These are phyloP conservation scores for Aspergillus eucalypticola DNA, from an alignment of 2,329 filamentous ascomycete species.

Conservation along the genomic window DNA sequence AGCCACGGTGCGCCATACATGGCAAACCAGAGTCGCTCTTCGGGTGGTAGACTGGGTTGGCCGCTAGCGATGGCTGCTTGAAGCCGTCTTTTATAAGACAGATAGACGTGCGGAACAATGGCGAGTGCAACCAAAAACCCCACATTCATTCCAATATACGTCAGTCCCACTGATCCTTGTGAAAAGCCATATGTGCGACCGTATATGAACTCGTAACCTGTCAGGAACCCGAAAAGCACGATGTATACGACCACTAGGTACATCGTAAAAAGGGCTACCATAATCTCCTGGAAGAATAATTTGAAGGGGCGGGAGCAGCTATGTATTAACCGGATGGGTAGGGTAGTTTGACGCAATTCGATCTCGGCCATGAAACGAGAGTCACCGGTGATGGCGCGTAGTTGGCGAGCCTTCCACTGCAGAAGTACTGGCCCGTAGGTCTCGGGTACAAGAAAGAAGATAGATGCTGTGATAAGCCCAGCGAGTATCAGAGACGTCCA, in stretches of 20 bases:
- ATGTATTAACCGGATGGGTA: slow-evolving; percentile 42
- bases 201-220: slow-evolving; percentile 55
- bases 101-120: slow-evolving; percentile 47
- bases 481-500: slow-evolving; percentile 47
- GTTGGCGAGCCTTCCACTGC: slow-evolving; percentile 47
- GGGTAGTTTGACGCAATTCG: slow-evolving; percentile 45
- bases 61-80: slow-evolving; percentile 30
- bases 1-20: slow-evolving; percentile 55
- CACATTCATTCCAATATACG: slow-evolving; percentile 51
- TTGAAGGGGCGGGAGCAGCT: slow-evolving; percentile 52
- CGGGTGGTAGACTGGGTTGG: slow-evolving; percentile 48
- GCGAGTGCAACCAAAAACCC: slow-evolving; percentile 40
- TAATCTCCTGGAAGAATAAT: slow-evolving; percentile 48
- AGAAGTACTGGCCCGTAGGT: slow-evolving; percentile 52
- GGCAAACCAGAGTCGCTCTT: slow-evolving; percentile 56
- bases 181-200: slow-evolving; percentile 50
- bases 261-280: slow-evolving; percentile 30
- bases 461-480: slow-evolving; percentile 32
- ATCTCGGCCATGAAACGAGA: slow-evolving; percentile 50
- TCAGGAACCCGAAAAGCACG: slow-evolving; percentile 36
- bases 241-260: slow-evolving; percentile 35
- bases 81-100: slow-evolving; percentile 30
- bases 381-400: slow-evolving; percentile 47
- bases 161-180: slow-evolving; percentile 47
- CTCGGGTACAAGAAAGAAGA: slow-evolving; percentile 52